Evolutionary conservation across 31 red algal species (phyloP).

Genomic region (Bonnemaisonia californica): DNA sequence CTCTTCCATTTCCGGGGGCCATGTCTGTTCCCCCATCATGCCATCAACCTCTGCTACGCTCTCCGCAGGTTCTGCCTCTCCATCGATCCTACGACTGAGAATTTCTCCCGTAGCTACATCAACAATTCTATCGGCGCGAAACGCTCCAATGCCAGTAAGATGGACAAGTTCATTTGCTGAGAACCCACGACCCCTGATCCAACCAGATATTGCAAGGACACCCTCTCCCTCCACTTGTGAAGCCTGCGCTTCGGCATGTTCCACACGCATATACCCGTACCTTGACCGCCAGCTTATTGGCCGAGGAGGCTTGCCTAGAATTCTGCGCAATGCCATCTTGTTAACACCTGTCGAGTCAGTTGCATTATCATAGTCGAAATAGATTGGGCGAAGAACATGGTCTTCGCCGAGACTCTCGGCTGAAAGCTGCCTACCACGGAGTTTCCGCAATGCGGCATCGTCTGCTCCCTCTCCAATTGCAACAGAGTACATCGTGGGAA

Average conservation of each 20-base stretch:
- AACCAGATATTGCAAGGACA: conserved; percentile 43
- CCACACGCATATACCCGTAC: conserved; percentile 68
- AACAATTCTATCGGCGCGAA: conserved; percentile 35
- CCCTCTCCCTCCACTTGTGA: background rate
- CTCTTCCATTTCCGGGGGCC: conserved; percentile 72
- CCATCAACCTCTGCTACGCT: conserved; percentile 62
- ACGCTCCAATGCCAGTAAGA: conserved; percentile 78
- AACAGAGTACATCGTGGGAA: conserved; percentile 37
- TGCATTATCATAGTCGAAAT: conserved; percentile 7
- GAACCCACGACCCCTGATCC: conserved; percentile 59
- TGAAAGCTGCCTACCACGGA: conserved; percentile 39
- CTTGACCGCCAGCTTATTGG: conserved; percentile 51
- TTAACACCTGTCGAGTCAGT: conserved; percentile 1
- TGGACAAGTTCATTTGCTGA: conserved; percentile 66
- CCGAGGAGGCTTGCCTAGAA: conserved; percentile 22
- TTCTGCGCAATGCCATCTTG: conserved; percentile 34
- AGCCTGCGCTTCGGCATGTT: background rate
- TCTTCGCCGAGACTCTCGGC: conserved; percentile 70
- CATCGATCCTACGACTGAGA: conserved; percentile 36
- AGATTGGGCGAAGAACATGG: conserved; percentile 45
- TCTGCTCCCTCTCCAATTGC: conserved; percentile 38
- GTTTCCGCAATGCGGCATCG: conserved; percentile 30
- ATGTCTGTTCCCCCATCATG: conserved; percentile 72
- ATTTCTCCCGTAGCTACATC: conserved; percentile 18
- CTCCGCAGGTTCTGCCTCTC: conserved; percentile 52